Conservation (phyloP, 2,329 filamentous ascomycete genomes). For the Lachnellula suecica region DNA sequence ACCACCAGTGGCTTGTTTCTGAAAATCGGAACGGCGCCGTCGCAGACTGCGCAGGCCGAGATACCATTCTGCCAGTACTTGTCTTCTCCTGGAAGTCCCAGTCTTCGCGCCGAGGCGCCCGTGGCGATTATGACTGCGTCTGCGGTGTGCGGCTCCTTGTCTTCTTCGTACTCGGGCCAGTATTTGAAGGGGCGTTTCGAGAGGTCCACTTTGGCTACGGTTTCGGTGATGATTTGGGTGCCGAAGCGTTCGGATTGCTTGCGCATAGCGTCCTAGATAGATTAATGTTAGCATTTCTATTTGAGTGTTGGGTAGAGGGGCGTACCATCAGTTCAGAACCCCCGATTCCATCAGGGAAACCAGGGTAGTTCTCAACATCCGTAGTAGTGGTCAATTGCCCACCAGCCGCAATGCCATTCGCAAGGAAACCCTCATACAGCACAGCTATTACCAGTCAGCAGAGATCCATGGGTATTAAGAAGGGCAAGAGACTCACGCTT, state of each 20-base stretch:
- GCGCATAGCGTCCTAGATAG: constrained; percentile 73
- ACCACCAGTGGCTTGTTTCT: constrained; percentile 93
- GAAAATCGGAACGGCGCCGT: constrained; percentile 96
- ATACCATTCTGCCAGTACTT: constrained; percentile 98
- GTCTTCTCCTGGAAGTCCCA: constrained; percentile 84
- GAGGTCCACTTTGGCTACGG: constrained; percentile 84
- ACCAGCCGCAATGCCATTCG: constrained; percentile 92
- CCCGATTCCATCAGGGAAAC: constrained; percentile 87
- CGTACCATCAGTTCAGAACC: constrained; percentile 77
- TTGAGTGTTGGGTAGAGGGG: background rate
- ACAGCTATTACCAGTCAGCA: constrained; percentile 55
- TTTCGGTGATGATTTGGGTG: constrained; percentile 90
- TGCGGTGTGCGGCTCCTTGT: constrained; percentile 77
- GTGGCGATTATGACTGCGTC: constrained; percentile 94
- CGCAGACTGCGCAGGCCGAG: constrained; percentile 94
- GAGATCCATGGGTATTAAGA: background rate
- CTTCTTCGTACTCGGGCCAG: constrained; percentile 86
- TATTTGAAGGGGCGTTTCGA: constrained; percentile 84
- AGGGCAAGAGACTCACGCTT: constrained; percentile 52
- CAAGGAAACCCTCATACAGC: constrained; percentile 96
- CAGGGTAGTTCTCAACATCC: constrained; percentile 97
- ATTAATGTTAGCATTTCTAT: background rate
- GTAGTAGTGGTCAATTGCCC: constrained; percentile 98
- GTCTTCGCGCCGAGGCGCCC: constrained; percentile 83
- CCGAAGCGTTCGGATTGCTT: constrained; percentile 89